Evolutionary conservation across 768 basidiomycete species (phyloP).

Genomic region (Mycena rebaudengoi): DNA sequence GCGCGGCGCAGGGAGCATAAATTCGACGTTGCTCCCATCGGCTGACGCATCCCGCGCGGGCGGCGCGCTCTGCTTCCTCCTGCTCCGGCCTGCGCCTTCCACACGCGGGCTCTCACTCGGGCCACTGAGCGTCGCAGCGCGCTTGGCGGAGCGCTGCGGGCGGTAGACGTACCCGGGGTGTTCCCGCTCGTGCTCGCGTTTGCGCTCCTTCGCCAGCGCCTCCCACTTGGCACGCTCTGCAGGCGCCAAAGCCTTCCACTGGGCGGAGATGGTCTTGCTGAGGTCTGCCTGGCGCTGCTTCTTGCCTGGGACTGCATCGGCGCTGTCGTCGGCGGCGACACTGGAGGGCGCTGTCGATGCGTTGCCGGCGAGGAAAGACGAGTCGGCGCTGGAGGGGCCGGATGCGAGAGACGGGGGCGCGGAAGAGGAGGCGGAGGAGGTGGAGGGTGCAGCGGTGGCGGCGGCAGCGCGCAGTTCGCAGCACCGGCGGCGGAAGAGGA

Average conservation of each 20-base stretch:
- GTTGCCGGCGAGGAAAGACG: conserved; percentile 14
- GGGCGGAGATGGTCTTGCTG: conserved; percentile 82
- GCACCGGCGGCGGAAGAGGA: conserved; percentile 82
- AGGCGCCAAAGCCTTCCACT: conserved; percentile 74
- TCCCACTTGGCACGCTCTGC: conserved; percentile 82
- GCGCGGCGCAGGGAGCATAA: conserved; percentile 16
- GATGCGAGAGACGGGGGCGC: conserved; percentile 7
- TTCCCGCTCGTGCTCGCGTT: conserved; percentile 79
- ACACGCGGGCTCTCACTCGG: too few species aligned
- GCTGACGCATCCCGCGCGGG: too few species aligned
- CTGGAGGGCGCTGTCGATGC: conserved; percentile 13
- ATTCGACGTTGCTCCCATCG: conserved; percentile 20
- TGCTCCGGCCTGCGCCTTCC: too few species aligned
- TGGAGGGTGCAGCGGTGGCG: too few species aligned
- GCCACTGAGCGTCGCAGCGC: conserved; percentile 31
- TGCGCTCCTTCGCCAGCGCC: conserved; percentile 78
- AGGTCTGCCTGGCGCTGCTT: conserved; percentile 83
- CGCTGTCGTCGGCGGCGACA: neutral
- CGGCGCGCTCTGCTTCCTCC: conserved; percentile 5
- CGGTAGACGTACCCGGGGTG: conserved; percentile 85
- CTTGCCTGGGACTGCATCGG: conserved; percentile 46
- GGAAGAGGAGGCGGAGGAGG: conserved; percentile 4
- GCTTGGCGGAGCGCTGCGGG: conserved; percentile 61
- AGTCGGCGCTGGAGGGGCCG: conserved; percentile 12
- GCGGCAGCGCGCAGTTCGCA: conserved; percentile 67